Evolutionary conservation across 352 stramenopile genomes (phyloP).

Genomic region (Globisporangium solare): DNA sequence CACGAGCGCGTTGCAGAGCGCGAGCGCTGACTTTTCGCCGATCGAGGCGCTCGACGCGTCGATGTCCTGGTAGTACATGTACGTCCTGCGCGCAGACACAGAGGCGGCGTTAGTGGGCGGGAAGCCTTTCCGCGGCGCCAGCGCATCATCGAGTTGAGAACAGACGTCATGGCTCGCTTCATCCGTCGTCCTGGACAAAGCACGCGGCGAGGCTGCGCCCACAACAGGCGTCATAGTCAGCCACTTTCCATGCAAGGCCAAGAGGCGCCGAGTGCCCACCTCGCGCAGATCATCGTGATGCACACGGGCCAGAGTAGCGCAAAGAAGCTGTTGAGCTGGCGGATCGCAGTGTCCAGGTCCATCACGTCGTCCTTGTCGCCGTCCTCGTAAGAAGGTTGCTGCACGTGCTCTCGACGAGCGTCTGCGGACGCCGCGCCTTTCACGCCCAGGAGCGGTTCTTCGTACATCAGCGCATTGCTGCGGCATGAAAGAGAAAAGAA

Average conservation of each 20-base stretch:
- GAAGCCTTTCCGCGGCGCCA: too few species aligned
- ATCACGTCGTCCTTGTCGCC: slow-evolving; percentile 3
- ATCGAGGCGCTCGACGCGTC: slow-evolving; percentile 37
- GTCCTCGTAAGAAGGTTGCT: slow-evolving; percentile 1
- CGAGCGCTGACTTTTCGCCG: slow-evolving; percentile 43
- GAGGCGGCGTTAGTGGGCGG: too few species aligned
- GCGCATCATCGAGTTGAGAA: too few species aligned
- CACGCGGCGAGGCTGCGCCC: slow-evolving; percentile 39
- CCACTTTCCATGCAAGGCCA: too few species aligned
- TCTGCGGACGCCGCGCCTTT: slow-evolving; percentile 9
- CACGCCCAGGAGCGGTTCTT: slow-evolving; percentile 47
- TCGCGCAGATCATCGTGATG: slow-evolving; percentile 66
- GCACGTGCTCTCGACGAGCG: slow-evolving; percentile 7
- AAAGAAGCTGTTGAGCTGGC: slow-evolving; percentile 73
- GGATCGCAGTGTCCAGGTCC: slow-evolving; percentile 35
- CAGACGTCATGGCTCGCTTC: slow-evolving; percentile 55
- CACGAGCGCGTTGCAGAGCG: slow-evolving; percentile 71
- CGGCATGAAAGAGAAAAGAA: too few species aligned
- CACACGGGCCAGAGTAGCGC: slow-evolving; percentile 69
- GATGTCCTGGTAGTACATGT: slow-evolving; percentile 81
- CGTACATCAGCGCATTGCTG: slow-evolving; percentile 32
- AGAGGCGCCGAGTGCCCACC: slow-evolving; percentile 16
- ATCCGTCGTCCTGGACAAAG: slow-evolving; percentile 42
- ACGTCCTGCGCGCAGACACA: slow-evolving; percentile 28
- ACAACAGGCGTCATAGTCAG: too few species aligned